Percentiles rank a stretch among this genome's conserved stretches.
Evolutionary conservation across 352 stramenopile species (phyloP).

Genomic region (Phytophthora chlamydospora): DNA sequence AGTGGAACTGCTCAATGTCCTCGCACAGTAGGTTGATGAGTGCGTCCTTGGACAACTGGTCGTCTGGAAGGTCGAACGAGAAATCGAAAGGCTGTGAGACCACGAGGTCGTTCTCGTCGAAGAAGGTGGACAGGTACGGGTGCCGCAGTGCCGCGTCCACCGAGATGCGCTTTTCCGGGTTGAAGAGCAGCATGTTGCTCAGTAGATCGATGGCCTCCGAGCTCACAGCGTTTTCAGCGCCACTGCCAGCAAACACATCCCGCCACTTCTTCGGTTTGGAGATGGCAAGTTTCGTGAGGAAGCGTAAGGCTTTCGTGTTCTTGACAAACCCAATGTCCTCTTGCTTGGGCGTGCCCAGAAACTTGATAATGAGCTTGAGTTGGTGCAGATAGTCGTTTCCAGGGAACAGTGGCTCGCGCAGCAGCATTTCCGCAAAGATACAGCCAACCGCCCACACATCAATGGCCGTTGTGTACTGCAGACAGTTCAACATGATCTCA

Average conservation of each 20-base stretch:
- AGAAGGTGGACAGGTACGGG: constrained; percentile 87
- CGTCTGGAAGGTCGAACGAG: constrained; percentile 69
- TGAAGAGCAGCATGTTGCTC: constrained; percentile 73
- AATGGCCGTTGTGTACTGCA: constrained; percentile 95
- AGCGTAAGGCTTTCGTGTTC: constrained; percentile 90
- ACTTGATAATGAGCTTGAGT: constrained; percentile 84
- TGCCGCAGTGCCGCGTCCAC: constrained; percentile 61
- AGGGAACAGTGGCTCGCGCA: constrained; percentile 95
- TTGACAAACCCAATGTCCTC: constrained; percentile 85
- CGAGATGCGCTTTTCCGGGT: constrained; percentile 76
- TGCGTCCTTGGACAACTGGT: constrained; percentile 65
- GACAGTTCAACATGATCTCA: constrained; percentile 95
- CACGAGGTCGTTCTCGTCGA: constrained; percentile 72
- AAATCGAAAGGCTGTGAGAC: constrained; percentile 59
- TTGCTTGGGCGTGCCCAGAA: constrained; percentile 70
- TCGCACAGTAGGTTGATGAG: constrained; percentile 64
- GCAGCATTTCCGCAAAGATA: constrained; percentile 98
- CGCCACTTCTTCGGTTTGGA: constrained; percentile 77
- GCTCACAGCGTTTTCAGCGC: constrained; percentile 34
- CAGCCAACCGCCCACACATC: constrained; percentile 96
- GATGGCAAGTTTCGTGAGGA: constrained; percentile 83
- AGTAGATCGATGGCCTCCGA: constrained; percentile 65
- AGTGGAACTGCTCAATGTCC: constrained; percentile 69
- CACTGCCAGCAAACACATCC: constrained; percentile 57
- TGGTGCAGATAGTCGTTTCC: constrained; percentile 88